These are phyloP conservation scores for Thalassiosira mediterranea DNA, from an alignment of 352 stramenopile species.

Conservation along the genomic window DNA sequence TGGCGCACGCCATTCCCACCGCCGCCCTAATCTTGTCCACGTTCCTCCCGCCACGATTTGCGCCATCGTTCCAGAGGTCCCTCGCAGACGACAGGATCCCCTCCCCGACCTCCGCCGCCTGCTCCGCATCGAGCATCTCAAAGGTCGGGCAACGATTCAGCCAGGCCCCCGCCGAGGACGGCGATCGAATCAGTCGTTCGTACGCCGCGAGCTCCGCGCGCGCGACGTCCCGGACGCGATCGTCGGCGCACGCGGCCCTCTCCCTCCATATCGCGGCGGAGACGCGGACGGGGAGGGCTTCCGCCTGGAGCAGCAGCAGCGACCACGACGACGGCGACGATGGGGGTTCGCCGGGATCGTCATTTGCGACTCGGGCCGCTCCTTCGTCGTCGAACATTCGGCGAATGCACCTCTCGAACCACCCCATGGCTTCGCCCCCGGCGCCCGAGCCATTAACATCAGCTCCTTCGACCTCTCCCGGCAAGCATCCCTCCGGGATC, in stretches of 20 bases:
- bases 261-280: slow-evolving; percentile 52
- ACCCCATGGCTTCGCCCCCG: slow-evolving; percentile 10
- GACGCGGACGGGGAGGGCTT: neutral
- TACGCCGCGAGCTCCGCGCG: slow-evolving; percentile 57
- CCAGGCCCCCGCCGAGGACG: neutral
- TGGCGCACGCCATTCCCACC: slow-evolving; percentile 21
- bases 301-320: neutral
- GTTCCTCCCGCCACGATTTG: neutral
- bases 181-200: slow-evolving; percentile 10
- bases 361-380: neutral
- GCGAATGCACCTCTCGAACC: slow-evolving; percentile 39
- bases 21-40: slow-evolving; percentile 4
- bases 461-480: neutral
- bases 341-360: neutral
- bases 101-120: neutral
- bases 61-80: neutral
- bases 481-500: slow-evolving; percentile 18
- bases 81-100: neutral
- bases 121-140: slow-evolving; percentile 15
- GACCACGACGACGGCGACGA: too few species aligned
- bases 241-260: slow-evolving; percentile 30
- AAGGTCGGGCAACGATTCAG: neutral
- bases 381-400: slow-evolving; percentile 9
- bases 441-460: neutral
- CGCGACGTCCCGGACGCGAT: slow-evolving; percentile 64